These are phyloP conservation scores for Starmerella geochares DNA, from an alignment of 805 yeast genomes.

Conservation along the genomic window DNA sequence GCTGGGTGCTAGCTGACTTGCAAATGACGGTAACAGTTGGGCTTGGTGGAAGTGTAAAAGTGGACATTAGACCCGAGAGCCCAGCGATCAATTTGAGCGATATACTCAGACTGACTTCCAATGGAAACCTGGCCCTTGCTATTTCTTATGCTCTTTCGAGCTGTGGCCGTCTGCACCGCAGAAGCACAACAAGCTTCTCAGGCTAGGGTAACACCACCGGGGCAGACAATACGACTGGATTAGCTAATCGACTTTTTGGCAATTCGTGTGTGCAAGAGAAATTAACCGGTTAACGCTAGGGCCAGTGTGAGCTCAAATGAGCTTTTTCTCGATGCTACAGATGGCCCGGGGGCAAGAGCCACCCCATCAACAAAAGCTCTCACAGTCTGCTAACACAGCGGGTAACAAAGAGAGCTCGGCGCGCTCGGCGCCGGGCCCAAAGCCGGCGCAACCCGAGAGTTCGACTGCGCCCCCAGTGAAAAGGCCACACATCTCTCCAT, in stretches of 20 bases:
- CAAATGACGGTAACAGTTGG: slow-evolving; percentile 5
- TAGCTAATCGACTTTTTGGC: too few species aligned
- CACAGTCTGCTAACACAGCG: not conserved
- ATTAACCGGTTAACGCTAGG: too few species aligned
- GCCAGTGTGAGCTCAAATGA: slow-evolving; percentile 14
- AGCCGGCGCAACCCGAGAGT: not conserved
- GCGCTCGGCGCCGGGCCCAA: not conserved
- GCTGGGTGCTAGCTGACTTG: slow-evolving; percentile 14
- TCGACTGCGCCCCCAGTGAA: too few species aligned
- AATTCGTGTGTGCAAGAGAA: too few species aligned
- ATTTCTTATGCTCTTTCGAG: slow-evolving; percentile 20
- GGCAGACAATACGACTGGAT: too few species aligned
- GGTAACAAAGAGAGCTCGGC: not conserved
- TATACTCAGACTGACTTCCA: slow-evolving; percentile 11
- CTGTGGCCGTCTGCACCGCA: slow-evolving; percentile 18
- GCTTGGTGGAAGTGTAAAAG: not conserved
- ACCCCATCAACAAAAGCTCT: not conserved
- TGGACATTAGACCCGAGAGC: slow-evolving; percentile 11
- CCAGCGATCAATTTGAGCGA: slow-evolving; percentile 17
- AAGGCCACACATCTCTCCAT: too few species aligned
- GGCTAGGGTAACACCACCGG: not conserved
- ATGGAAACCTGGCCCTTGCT: slow-evolving; percentile 21
- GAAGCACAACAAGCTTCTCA: slow-evolving; percentile 9
- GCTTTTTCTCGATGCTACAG: slow-evolving; percentile 23
- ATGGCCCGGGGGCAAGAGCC: slow-evolving; percentile 23